Conservation (phyloP, 2,329 filamentous ascomycete species). For the Magnaporthiopsis poae region DNA sequence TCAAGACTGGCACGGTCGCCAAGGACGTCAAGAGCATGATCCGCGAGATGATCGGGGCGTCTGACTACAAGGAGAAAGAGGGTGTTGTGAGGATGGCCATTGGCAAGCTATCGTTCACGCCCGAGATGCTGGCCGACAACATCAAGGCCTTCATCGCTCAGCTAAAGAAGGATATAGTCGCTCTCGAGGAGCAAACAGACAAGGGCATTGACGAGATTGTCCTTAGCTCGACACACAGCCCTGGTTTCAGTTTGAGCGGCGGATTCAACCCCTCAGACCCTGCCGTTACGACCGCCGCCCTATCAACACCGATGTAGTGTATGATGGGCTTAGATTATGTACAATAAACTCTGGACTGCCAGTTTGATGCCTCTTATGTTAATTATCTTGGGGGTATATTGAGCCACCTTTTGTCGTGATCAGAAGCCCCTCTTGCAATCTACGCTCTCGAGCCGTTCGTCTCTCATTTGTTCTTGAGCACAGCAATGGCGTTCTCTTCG, state of each 20-base stretch:
- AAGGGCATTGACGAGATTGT: slow-evolving; percentile 71
- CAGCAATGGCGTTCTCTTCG: slow-evolving; percentile 41
- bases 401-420: slow-evolving; percentile 12
- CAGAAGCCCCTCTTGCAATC: neutral
- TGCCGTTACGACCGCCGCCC: slow-evolving; percentile 39
- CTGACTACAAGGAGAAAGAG: slow-evolving; percentile 74
- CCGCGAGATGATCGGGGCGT: slow-evolving; percentile 71
- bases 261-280: slow-evolving; percentile 57
- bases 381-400: slow-evolving; percentile 7
- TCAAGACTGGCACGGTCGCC: slow-evolving; percentile 81
- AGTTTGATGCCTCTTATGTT: neutral
- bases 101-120: slow-evolving; percentile 80
- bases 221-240: slow-evolving; percentile 75
- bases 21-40: slow-evolving; percentile 67
- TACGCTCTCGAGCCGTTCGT: neutral
- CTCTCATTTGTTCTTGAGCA: slow-evolving; percentile 31
- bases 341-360: slow-evolving; percentile 12
- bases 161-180: slow-evolving; percentile 65
- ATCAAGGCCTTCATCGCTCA: slow-evolving; percentile 66
- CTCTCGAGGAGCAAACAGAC: slow-evolving; percentile 50
- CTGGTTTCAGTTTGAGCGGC: slow-evolving; percentile 78
- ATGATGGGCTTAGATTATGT: slow-evolving; percentile 2
- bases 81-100: slow-evolving; percentile 84
- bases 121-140: slow-evolving; percentile 76
- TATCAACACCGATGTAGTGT: slow-evolving; percentile 45